These are phyloP conservation scores for Pelargonium australe DNA, from an alignment of 441 rosid species.

Conservation along the genomic window DNA sequence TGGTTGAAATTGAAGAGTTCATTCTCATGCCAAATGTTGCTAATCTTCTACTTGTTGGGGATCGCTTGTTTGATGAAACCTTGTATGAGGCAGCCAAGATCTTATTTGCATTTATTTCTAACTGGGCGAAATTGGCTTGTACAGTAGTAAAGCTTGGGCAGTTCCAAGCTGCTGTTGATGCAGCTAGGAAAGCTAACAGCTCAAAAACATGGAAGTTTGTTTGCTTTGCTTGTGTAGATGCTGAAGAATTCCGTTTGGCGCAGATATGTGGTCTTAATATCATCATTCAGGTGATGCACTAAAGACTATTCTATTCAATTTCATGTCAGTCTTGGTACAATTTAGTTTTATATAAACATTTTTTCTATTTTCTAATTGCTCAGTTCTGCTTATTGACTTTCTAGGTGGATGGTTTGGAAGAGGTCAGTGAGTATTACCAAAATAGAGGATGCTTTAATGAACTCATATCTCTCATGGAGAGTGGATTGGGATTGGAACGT, in stretches of 20 bases:
- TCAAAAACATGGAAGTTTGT: conserved; percentile 99
- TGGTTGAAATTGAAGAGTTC: conserved; percentile 92
- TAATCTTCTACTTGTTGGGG: conserved; percentile 89
- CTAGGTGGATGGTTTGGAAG: conserved; percentile 97
- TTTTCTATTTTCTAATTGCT: not conserved
- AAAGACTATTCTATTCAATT: too few relatives aligned
- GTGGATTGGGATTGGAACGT: conserved; percentile 96
- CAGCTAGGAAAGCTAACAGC: conserved; percentile 98
- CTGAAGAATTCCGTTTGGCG: conserved; percentile 98
- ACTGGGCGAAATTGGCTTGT: conserved; percentile 97
- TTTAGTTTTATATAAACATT: not conserved
- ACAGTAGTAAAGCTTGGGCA: conserved; percentile 88
- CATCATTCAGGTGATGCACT: conserved; percentile 64
- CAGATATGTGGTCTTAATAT: conserved; percentile 97
- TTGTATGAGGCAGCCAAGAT: conserved; percentile 97
- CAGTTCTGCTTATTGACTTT: not conserved
- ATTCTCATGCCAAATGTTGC: conserved; percentile 99
- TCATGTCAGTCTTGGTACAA: too few relatives aligned
- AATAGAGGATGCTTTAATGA: conserved; percentile 98
- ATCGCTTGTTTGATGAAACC: conserved; percentile 82
- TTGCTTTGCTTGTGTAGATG: conserved; percentile 99
- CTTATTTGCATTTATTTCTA: conserved; percentile 86
- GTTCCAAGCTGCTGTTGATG: conserved; percentile 98
- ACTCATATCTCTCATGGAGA: conserved; percentile 96
- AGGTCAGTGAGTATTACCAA: conserved; percentile 96